Evolutionary conservation across 2,329 filamentous ascomycete species (phyloP), one percentile per base, ranked within the genome.

Genomic region (Phaeosphaeriaceae sp.): DNA sequence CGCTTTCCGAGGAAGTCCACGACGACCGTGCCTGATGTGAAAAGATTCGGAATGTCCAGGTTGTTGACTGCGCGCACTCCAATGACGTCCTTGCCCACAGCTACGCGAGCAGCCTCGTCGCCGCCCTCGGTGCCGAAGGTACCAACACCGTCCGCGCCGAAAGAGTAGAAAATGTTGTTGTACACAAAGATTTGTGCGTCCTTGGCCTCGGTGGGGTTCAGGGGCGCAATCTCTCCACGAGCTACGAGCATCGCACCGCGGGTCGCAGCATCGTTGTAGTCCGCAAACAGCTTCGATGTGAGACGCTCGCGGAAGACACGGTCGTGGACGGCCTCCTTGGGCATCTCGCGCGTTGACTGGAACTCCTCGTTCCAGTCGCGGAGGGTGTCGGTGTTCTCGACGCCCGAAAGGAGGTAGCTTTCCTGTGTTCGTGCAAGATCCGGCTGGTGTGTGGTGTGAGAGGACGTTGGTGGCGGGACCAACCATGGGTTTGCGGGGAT

Each of bases 341-440:
- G 93, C 63, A 99, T 85, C 78, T 99, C 95, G 70, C 92, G 89
- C 11, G 95, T 97, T 1, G 94, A 97, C 78, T 99, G 95, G 75
- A 99, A 96, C 75, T 99, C 95, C 78, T 99, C 95, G 70, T 99
- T 99, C 94, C 96, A 99, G 78, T 99, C 95, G 57, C 95, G 88
- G 62, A 99, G 83, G 4, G 93, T 97, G 74, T 99, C 95, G 0
- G 92, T 92, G 75, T 94, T 97, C 72, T 99, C 95, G 24, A 93
- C 89, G 27, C 96, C 96, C 20, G 91, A 87, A 59, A 98, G 88
- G 59, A 99, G 83, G 75, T 92, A 97, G 49, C 91, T 91, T 82
- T 99, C 95, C 79, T 99, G 95, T 21, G 93, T 91, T 54, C 96
- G 88, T 21, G 93, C 92, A 61, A 93, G 86, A 76, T 99, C 95